These are phyloP conservation scores for Podospora tetraspora DNA, from an alignment of 495 filamentous ascomycete genomes.

Conservation along the genomic window DNA sequence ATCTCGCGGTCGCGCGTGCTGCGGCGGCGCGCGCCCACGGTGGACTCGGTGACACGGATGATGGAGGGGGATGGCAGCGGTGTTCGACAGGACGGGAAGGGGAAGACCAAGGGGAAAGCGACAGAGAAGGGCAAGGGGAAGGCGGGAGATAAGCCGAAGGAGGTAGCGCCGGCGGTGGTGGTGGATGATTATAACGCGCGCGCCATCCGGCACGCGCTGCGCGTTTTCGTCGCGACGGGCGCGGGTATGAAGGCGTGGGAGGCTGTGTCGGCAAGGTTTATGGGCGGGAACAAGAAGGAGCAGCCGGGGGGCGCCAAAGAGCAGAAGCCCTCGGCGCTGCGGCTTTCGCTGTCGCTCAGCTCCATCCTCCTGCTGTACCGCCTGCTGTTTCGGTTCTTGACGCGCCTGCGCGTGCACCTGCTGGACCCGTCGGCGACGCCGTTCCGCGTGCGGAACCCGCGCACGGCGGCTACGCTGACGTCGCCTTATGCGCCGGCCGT, in stretches of 20 bases:
- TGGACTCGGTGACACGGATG: slow-evolving; percentile 43
- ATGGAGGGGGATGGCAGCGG: slow-evolving; percentile 33
- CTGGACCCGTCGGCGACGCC: slow-evolving; percentile 65
- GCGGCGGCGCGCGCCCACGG: slow-evolving; percentile 54
- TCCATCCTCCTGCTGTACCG: slow-evolving; percentile 82
- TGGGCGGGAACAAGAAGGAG: slow-evolving; percentile 34
- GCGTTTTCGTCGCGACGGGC: slow-evolving; percentile 68
- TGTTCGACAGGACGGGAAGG: slow-evolving; percentile 16
- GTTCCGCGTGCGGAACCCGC: slow-evolving; percentile 79
- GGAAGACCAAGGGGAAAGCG: background rate
- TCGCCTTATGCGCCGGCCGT: slow-evolving; percentile 80
- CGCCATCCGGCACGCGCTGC: slow-evolving; percentile 68
- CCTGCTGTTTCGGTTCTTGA: slow-evolving; percentile 84
- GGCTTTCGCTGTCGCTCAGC: slow-evolving; percentile 75
- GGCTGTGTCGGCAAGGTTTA: slow-evolving; percentile 45
- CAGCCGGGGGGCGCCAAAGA: slow-evolving; percentile 35
- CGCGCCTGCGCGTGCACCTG: slow-evolving; percentile 69
- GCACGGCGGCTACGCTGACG: slow-evolving; percentile 64
- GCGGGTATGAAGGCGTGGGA: slow-evolving; percentile 66
- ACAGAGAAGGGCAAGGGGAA: slow-evolving; percentile 19
- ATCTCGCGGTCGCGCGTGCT: slow-evolving; percentile 60
- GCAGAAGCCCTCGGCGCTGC: slow-evolving; percentile 63
- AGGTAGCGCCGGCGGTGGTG: slow-evolving; percentile 5
- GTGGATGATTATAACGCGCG: slow-evolving; percentile 71
- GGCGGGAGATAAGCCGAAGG: slow-evolving; percentile 6